Conservation (phyloP, 2,329 filamentous ascomycete species). For the Xylariaceae sp. region DNA sequence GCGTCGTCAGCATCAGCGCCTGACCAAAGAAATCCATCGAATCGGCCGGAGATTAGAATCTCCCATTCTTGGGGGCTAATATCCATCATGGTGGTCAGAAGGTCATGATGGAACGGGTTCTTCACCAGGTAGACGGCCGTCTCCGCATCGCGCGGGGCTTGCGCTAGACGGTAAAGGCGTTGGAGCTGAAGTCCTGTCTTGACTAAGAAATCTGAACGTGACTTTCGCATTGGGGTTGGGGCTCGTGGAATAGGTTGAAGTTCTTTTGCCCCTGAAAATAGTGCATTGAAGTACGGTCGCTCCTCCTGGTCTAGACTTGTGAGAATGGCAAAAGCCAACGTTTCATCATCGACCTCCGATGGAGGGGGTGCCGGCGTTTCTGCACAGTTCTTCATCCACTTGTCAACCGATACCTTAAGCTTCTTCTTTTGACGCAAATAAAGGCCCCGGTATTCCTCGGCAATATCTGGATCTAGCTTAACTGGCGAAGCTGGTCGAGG, state of each 20-base stretch:
- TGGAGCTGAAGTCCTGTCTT: conserved; percentile 76
- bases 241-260: conserved; percentile 55
- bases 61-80: conserved; percentile 96
- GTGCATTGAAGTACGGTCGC: conserved; percentile 73
- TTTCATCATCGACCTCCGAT: conserved; percentile 90
- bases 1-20: conserved; percentile 65
- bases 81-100: conserved; percentile 79
- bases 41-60: conserved; percentile 85
- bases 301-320: conserved; percentile 76
- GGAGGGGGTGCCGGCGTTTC: conserved; percentile 69
- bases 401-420: conserved; percentile 84
- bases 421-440: conserved; percentile 90
- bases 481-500: conserved; percentile 55
- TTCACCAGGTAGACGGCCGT: conserved; percentile 80
- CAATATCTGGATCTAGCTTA: conserved; percentile 87
- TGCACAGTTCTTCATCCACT: conserved; percentile 78
- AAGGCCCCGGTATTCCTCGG: conserved; percentile 87
- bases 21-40: conserved; percentile 93
- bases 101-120: conserved; percentile 74
- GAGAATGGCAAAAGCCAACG: conserved; percentile 85
- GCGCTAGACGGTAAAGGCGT: conserved; percentile 71
- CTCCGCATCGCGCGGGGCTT: conserved; percentile 76
- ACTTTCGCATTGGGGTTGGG: conserved; percentile 62
- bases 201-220: conserved; percentile 66
- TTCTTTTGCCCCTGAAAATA: conserved; percentile 59